These are phyloP conservation scores for Nakazawaea wickerhamii DNA, from an alignment of 805 yeast species.

Conservation along the genomic window DNA sequence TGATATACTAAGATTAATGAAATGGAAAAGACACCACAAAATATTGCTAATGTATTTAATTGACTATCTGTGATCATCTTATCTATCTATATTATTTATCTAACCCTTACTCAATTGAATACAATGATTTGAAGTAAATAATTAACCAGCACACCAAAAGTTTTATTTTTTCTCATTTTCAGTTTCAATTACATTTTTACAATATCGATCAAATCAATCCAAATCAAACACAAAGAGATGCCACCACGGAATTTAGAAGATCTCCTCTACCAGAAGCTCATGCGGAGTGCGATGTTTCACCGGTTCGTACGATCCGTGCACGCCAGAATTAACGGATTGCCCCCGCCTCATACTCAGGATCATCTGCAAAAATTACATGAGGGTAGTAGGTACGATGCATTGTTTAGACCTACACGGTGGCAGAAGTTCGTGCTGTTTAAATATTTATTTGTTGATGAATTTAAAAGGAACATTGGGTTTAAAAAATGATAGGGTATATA, in stretches of 20 bases:
- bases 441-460: slow-evolving; percentile 54
- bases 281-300: slow-evolving; percentile 56
- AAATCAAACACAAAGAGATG: neutral
- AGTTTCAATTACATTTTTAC: neutral
- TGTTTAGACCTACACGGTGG: slow-evolving; percentile 41
- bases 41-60: slow-evolving; percentile 64
- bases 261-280: slow-evolving; percentile 25
- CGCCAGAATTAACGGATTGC: slow-evolving; percentile 57
- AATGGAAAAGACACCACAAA: slow-evolving; percentile 69
- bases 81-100: no score
- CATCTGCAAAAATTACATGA: slow-evolving; percentile 10
- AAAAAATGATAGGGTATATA: slow-evolving; percentile 26
- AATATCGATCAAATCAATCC: neutral
- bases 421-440: slow-evolving; percentile 62
- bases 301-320: slow-evolving; percentile 58
- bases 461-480: slow-evolving; percentile 49
- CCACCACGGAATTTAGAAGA: slow-evolving; percentile 14
- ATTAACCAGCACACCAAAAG: neutral
- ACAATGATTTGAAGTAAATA: no score
- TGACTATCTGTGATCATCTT: slow-evolving; percentile 81
- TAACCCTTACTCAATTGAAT: no score
- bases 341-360: slow-evolving; percentile 34
- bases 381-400: slow-evolving; percentile 19
- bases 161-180: neutral
- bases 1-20: slow-evolving; percentile 71